Conservation (phyloP, 306 rosid genomes). For the peach (Prunus persica) region DNA sequence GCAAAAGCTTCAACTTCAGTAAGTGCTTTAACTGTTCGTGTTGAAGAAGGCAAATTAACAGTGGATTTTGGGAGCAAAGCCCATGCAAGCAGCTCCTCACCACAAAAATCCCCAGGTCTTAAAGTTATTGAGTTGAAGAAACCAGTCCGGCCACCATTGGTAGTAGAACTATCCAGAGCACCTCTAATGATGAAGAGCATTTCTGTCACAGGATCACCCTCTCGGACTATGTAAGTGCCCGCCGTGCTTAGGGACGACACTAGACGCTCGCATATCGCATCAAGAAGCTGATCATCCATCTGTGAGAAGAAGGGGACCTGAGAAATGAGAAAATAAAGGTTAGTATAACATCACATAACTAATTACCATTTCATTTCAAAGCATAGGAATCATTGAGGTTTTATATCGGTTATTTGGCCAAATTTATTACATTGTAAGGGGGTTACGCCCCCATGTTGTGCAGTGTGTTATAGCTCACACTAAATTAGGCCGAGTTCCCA, state of each 20-base stretch:
- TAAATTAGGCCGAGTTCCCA: background rate
- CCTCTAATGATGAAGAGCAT: conserved; percentile 93
- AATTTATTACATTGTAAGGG: background rate
- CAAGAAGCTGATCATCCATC: conserved; percentile 96
- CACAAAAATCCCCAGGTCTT: conserved; percentile 96
- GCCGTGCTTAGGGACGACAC: conserved; percentile 89
- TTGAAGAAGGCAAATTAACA: conserved; percentile 81
- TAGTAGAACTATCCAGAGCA: conserved; percentile 84
- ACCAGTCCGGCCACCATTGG: conserved; percentile 93
- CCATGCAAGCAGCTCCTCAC: conserved; percentile 97
- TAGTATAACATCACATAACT: conserved; percentile 7
- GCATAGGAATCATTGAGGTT: background rate
- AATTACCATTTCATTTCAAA: conserved; percentile 4
- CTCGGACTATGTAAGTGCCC: conserved; percentile 84
- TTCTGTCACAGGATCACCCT: conserved; percentile 94
- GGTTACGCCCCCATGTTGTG: conserved; percentile 4
- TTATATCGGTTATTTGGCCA: background rate
- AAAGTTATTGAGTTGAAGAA: conserved; percentile 85
- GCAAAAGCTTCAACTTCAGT: conserved; percentile 95
- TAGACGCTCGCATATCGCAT: conserved; percentile 94
- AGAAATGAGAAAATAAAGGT: conserved; percentile 17
- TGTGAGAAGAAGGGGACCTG: conserved; percentile 98
- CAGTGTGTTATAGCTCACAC: background rate
- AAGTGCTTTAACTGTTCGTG: conserved; percentile 73
- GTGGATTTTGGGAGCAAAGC: conserved; percentile 90